Evolutionary conservation across 2,329 filamentous ascomycete species (phyloP), one percentile per base, ranked within the genome.

Genomic region (Berkeleyomyces basicola): DNA sequence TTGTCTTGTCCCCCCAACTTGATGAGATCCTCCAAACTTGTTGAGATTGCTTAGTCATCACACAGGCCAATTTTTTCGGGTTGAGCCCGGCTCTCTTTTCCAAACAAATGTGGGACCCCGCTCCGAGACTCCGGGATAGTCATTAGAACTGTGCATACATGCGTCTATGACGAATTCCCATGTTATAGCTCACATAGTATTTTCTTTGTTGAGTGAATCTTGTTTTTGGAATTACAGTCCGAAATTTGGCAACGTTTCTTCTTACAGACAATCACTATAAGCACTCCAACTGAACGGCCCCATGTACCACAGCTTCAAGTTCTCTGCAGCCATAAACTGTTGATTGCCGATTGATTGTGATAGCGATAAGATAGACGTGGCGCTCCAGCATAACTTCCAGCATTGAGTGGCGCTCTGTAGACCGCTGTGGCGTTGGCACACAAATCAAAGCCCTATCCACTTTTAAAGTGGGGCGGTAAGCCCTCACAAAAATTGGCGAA

Each of bases 11-110:
- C 36, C 7, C 16, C 14, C 47, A 51, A 49, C 9, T 39, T 16
- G 39, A 46, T 39, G 44, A 39, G n/a, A 61, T 61, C 60, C 49
- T 57, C 31, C 39, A 33, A 57, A 64, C 64, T 61, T 63, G 62
- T 65, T 66, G 63, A 60, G 58, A n/a, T 61, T 14, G 49, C 53
- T 61, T 59, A 64, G 63, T 64, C 59, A 61, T 44, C 62, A 36
- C 23, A 59, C 16, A 47, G 51, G 59, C 57, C 47, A 46, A 5
- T n/a, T 44, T n/a, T n/a, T 46, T n/a, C 43, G 16, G 11, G 43
- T n/a, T n/a, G 4, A 46, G 43, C 6, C 14, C 43, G 5, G 42
- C 42, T 43, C n/a, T 11, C n/a, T 11, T 43, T 4, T 4, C 42
- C 42, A 43, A 43, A 11, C 10, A 23, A 23, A 23, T 23, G 23